Conservation (phyloP, 1,139 yeast genomes). For the Hemisphaericaspora xylofermentans region DNA sequence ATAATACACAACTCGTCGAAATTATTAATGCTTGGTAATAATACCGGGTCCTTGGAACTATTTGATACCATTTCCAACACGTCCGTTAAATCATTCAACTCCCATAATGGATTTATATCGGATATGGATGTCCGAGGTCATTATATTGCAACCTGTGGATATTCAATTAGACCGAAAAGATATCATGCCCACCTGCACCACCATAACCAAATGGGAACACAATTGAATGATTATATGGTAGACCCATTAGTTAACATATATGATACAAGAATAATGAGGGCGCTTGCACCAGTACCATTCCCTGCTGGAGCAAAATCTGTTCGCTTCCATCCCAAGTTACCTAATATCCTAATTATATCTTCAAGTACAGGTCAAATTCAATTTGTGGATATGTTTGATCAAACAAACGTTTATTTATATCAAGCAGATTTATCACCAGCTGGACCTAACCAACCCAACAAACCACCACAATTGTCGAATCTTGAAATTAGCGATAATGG, state of each 20-base stretch:
- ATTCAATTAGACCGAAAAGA: conserved; percentile 52
- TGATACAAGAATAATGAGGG: conserved; percentile 72
- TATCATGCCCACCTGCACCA: conserved; percentile 13
- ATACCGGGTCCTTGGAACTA: conserved; percentile 72
- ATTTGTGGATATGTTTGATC: conserved; percentile 79
- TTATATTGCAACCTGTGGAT: conserved; percentile 81
- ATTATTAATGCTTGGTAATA: conserved; percentile 60
- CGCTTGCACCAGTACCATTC: conserved; percentile 80
- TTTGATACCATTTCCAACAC: conserved; percentile 63
- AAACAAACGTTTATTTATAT: conserved; percentile 59
- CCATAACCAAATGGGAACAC: conserved; percentile 9
- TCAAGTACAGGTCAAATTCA: conserved; percentile 82
- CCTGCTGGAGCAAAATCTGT: conserved; percentile 89
- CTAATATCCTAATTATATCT: conserved; percentile 74
- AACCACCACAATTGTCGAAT: conserved; percentile 41
- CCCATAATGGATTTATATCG: conserved; percentile 70
- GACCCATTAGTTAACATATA: conserved; percentile 86
- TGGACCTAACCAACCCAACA: conserved; percentile 9
- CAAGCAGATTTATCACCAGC: conserved; percentile 57
- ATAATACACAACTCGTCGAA: conserved; percentile 36
- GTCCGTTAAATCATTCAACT: conserved; percentile 61
- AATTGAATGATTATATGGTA: conserved; percentile 30
- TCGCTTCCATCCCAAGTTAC: conserved; percentile 80
- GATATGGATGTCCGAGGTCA: conserved; percentile 79
- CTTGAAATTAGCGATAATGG: conserved; percentile 78